Conservation (phyloP, 495 filamentous ascomycete genomes). For the Ascodesmis nigricans region DNA sequence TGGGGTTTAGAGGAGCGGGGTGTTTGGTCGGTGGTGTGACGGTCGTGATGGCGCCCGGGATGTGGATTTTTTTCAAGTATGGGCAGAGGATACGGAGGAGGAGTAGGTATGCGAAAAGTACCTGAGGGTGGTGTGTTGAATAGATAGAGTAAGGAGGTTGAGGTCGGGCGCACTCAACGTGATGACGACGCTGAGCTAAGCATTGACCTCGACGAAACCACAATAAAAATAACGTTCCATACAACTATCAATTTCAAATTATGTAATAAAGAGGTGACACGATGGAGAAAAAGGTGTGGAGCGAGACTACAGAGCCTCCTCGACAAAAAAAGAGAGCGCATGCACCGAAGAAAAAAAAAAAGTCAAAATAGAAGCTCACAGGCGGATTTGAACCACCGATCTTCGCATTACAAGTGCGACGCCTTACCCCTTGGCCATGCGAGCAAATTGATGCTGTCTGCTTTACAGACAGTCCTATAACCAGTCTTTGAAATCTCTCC, state of each 20-base stretch:
- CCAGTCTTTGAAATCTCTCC: too few species aligned
- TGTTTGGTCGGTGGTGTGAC: conserved; percentile 47
- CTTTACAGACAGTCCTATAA: too few species aligned
- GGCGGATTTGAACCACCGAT: conserved; percentile 19
- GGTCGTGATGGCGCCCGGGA: conserved; percentile 36
- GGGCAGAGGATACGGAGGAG: conserved; percentile 28
- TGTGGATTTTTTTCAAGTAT: conserved; percentile 15
- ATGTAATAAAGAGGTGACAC: too few species aligned
- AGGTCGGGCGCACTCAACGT: conserved; percentile 23
- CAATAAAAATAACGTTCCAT: too few species aligned
- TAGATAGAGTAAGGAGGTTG: conserved; percentile 12
- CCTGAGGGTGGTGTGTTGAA: conserved; percentile 7
- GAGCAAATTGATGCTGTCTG: conserved; percentile 9
- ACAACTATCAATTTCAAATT: too few species aligned
- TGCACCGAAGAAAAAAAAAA: background rate
- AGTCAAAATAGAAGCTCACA: conserved; percentile 8
- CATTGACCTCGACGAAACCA: too few species aligned
- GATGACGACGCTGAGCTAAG: too few species aligned
- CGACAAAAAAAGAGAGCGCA: too few species aligned
- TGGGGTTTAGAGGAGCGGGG: conserved; percentile 54
- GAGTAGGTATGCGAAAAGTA: conserved; percentile 34
- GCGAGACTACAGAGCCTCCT: too few species aligned
- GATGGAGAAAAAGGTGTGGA: too few species aligned
- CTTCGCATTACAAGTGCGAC: conserved; percentile 21
- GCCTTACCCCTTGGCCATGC: conserved; percentile 20